A percentile compares a stretch with the other conserved stretches of the same genome.
phyloP scores from a whole-genome alignment of 805 yeast species.

The Groenewaldozyma salmanticensis region DNA sequence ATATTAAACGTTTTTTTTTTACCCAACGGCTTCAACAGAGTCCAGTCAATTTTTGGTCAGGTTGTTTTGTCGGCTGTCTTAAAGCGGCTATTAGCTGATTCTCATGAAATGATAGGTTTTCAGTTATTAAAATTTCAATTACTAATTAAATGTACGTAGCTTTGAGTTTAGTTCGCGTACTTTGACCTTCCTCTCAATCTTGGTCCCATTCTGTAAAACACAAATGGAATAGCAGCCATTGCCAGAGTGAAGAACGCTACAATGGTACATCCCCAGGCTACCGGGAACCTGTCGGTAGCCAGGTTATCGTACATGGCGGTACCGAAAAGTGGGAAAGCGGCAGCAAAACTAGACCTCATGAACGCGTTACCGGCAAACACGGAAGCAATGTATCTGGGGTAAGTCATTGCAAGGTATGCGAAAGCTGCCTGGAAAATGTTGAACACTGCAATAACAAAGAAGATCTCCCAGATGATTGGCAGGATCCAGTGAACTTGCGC shows the following conservation, averaged over 20 bases:
- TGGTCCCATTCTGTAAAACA: conserved; percentile 27
- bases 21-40: too few relatives aligned
- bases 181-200: conserved; percentile 28
- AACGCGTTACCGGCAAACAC: conserved; percentile 50
- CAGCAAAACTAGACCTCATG: conserved; percentile 43
- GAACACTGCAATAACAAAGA: conserved; percentile 34
- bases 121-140: too few relatives aligned
- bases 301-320: conserved; percentile 41
- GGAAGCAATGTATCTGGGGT: conserved; percentile 43
- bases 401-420: conserved; percentile 39
- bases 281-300: conserved; percentile 38
- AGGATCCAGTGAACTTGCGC: conserved; percentile 42
- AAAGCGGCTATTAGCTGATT: not conserved
- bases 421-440: conserved; percentile 41
- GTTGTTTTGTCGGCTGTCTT: not conserved
- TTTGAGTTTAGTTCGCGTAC: conserved; percentile 21
- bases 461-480: conserved; percentile 35
- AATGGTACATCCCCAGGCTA: conserved; percentile 48
- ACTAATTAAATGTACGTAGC: not conserved
- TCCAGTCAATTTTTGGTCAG: too few relatives aligned
- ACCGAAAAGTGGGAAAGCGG: conserved; percentile 58
- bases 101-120: not conserved
- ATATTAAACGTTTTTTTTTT: too few relatives aligned
- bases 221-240: conserved; percentile 39
- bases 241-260: conserved; percentile 37